phyloP scores from a whole-genome alignment of 108 stramenopile species.

The Parietichytrium sp. region DNA sequence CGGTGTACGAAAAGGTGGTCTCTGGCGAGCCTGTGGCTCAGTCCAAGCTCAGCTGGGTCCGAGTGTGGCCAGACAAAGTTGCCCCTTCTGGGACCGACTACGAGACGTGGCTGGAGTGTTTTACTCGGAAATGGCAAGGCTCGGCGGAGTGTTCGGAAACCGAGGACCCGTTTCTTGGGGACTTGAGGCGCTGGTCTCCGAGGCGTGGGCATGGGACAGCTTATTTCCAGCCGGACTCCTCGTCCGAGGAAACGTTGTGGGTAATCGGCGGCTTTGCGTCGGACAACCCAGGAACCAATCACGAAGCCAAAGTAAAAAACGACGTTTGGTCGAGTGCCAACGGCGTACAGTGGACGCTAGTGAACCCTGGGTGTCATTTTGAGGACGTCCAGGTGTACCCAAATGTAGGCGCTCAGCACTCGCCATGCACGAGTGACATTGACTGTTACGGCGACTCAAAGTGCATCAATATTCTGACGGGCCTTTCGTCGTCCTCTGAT shows the following conservation, averaged over 20 bases:
- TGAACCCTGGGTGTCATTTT: constrained; percentile 52
- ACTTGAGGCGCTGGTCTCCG: constrained; percentile 7
- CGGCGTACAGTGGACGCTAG: constrained; percentile 51
- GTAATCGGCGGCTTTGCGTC: constrained; percentile 23
- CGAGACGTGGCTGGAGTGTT: constrained; percentile 18
- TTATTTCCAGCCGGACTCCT: background rate
- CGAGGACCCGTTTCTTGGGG: constrained; percentile 23
- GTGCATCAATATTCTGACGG: constrained; percentile 35
- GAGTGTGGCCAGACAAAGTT: constrained; percentile 31
- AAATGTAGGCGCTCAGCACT: constrained; percentile 38
- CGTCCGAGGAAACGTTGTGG: background rate
- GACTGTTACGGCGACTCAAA: constrained; percentile 57
- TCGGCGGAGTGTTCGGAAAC: background rate
- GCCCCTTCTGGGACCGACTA: background rate
- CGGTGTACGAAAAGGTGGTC: background rate
- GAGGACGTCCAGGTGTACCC: constrained; percentile 45
- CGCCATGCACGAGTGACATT: constrained; percentile 44
- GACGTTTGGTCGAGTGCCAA: constrained; percentile 58
- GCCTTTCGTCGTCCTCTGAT: background rate
- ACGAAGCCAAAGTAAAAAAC: constrained; percentile 15
- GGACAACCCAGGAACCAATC: background rate
- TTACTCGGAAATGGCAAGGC: background rate
- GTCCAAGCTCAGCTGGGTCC: constrained; percentile 30
- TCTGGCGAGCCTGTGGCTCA: background rate
- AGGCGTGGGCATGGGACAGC: background rate